These are phyloP conservation scores for Candida schatavii DNA, from an alignment of 805 yeast genomes.

Conservation along the genomic window DNA sequence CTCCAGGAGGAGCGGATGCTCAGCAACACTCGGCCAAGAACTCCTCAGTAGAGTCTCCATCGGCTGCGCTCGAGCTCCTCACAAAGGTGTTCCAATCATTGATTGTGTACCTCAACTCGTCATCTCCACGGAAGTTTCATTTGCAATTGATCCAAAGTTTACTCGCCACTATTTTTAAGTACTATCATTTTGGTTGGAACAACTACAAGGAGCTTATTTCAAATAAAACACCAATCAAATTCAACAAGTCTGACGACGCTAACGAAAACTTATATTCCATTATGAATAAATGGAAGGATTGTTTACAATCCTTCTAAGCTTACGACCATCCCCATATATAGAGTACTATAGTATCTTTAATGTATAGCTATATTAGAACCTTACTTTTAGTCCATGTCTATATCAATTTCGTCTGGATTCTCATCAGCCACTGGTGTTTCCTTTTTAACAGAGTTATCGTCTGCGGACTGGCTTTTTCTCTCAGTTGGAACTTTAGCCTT, in stretches of 20 bases:
- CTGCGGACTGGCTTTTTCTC: slow-evolving; percentile 8
- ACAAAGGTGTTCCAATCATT: slow-evolving; percentile 32
- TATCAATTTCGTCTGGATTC: slow-evolving; percentile 62
- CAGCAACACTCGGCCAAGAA: not conserved
- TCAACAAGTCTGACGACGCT: slow-evolving; percentile 34
- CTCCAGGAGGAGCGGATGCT: not conserved
- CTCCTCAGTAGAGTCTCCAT: slow-evolving; percentile 7
- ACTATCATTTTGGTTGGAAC: slow-evolving; percentile 43
- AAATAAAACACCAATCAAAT: slow-evolving; percentile 33
- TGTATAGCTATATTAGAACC: not conserved
- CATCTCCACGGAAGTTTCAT: slow-evolving; percentile 24
- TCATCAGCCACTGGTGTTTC: not conserved
- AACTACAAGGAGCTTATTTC: slow-evolving; percentile 30
- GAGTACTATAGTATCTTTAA: not conserved
- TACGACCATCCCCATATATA: not conserved
- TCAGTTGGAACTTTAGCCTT: slow-evolving; percentile 29
- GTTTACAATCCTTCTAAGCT: slow-evolving; percentile 13
- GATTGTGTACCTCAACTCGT: slow-evolving; percentile 32
- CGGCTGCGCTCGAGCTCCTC: slow-evolving; percentile 31
- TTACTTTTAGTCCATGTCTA: slow-evolving; percentile 45
- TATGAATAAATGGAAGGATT: slow-evolving; percentile 35
- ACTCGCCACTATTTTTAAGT: slow-evolving; percentile 30
- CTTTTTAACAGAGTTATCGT: slow-evolving; percentile 1
- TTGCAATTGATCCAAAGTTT: slow-evolving; percentile 31
- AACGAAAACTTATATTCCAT: slow-evolving; percentile 33